phyloP scores from a whole-genome alignment of 176 grass and related monocot genomes.

The Triticum dicoccoides region DNA sequence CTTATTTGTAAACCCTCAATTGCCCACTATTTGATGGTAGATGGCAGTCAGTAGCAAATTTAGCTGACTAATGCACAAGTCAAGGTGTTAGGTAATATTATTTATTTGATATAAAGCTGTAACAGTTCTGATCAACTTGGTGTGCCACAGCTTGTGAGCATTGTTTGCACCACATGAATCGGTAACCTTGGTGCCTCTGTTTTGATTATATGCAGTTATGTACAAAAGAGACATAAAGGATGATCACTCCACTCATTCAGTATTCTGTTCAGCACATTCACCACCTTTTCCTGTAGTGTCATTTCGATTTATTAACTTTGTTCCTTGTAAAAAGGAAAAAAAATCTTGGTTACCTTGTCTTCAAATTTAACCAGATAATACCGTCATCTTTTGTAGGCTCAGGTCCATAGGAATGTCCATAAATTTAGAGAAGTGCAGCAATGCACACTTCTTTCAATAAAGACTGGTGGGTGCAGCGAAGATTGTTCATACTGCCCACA shows the following conservation, averaged over 20 bases:
- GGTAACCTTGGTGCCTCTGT: not conserved
- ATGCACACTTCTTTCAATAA: constrained; percentile 98
- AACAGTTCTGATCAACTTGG: not conserved
- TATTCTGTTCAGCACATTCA: not conserved
- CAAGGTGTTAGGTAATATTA: constrained; percentile 9
- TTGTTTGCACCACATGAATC: constrained; percentile 10
- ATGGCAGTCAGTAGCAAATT: not conserved
- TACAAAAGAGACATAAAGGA: not conserved
- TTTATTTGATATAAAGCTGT: not conserved
- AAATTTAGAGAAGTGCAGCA: constrained; percentile 97
- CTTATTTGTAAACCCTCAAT: not conserved
- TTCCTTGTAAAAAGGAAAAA: not conserved
- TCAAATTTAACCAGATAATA: constrained; percentile 4
- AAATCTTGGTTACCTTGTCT: not conserved
- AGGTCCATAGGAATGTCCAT: constrained; percentile 83
- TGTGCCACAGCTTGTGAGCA: not conserved
- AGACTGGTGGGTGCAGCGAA: constrained; percentile 98
- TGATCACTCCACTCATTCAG: not conserved
- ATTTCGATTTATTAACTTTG: not conserved
- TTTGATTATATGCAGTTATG: not conserved
- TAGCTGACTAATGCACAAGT: not conserved
- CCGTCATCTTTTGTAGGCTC: constrained; percentile 54
- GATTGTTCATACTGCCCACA: constrained; percentile 98
- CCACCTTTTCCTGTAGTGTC: not conserved
- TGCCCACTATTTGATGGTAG: not conserved